Conservation (phyloP, 2,329 filamentous ascomycete species). For the Talaromyces atroroseus region DNA sequence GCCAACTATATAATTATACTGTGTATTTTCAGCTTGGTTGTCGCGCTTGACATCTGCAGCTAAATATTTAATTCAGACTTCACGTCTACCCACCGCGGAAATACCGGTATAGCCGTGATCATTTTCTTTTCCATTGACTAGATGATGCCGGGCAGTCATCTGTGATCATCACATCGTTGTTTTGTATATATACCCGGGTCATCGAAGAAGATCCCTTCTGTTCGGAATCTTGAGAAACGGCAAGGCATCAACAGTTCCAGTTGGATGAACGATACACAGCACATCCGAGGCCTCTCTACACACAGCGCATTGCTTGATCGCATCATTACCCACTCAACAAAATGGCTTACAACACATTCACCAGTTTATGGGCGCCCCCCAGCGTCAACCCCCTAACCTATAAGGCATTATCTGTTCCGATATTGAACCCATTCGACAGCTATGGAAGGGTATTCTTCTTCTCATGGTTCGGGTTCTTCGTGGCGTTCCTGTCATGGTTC, state of each 20-base stretch:
- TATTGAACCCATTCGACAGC: constrained; percentile 69
- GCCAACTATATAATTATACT: background rate
- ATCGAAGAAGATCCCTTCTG: background rate
- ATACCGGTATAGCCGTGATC: background rate
- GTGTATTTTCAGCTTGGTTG: background rate
- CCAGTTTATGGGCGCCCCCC: constrained; percentile 46
- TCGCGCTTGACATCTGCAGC: background rate
- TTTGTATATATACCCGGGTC: background rate
- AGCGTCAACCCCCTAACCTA: constrained; percentile 77
- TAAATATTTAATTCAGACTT: background rate
- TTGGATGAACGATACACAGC: background rate
- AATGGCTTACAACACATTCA: constrained; percentile 23
- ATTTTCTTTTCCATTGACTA: background rate
- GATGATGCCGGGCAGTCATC: background rate
- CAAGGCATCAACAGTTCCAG: background rate
- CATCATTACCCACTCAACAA: background rate
- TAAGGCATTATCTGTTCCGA: constrained; percentile 74
- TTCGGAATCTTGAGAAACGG: background rate
- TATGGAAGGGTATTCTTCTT: constrained; percentile 90
- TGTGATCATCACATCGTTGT: background rate
- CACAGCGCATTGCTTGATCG: background rate
- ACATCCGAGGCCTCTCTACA: background rate
- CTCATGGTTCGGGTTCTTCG: constrained; percentile 78
- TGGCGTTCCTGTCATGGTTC: constrained; percentile 86
- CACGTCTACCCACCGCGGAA: background rate